Percentiles rank a stretch among this genome's conserved stretches.
phyloP scores from a whole-genome alignment of 2,329 filamentous ascomycete genomes.

The Nothopassalora personata region DNA sequence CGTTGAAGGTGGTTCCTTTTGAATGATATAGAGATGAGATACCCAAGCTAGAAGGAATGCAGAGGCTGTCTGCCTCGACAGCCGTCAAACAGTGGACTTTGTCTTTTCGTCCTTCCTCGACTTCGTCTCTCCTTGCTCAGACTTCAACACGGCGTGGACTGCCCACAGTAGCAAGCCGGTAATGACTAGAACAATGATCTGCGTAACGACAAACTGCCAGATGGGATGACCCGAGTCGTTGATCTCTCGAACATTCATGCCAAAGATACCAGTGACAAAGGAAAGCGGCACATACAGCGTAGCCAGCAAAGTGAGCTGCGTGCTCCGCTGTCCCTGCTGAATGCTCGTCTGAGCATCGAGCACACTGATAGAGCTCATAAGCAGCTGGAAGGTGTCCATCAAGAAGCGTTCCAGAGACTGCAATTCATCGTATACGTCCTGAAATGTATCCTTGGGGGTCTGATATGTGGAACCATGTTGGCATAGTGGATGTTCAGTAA shows the following conservation, averaged over 20 bases:
- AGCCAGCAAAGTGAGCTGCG: conserved; percentile 18
- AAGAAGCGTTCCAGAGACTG: conserved; percentile 17
- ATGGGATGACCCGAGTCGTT: conserved; percentile 11
- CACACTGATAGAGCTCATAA: conserved; percentile 22
- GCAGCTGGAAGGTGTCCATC: conserved; percentile 23
- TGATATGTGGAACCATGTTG: background rate
- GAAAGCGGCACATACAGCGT: conserved; percentile 22
- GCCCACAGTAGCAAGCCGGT: background rate
- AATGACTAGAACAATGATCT: background rate
- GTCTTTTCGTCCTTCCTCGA: background rate
- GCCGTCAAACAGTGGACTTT: background rate
- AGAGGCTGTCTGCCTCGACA: background rate
- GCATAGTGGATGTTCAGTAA: background rate
- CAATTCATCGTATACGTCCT: conserved; percentile 7
- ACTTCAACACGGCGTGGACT: background rate
- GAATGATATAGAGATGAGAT: background rate
- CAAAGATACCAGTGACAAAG: conserved; percentile 21
- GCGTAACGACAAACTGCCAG: background rate
- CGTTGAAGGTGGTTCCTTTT: background rate
- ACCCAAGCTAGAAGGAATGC: background rate
- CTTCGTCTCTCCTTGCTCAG: background rate
- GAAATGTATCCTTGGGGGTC: background rate
- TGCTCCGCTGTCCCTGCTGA: conserved; percentile 12
- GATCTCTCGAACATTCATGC: conserved; percentile 24
- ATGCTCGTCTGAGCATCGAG: conserved; percentile 17